Base-by-base conservation (phyloP, 1,139 yeast species). In the Sugiyamaella paludigena region DNA sequence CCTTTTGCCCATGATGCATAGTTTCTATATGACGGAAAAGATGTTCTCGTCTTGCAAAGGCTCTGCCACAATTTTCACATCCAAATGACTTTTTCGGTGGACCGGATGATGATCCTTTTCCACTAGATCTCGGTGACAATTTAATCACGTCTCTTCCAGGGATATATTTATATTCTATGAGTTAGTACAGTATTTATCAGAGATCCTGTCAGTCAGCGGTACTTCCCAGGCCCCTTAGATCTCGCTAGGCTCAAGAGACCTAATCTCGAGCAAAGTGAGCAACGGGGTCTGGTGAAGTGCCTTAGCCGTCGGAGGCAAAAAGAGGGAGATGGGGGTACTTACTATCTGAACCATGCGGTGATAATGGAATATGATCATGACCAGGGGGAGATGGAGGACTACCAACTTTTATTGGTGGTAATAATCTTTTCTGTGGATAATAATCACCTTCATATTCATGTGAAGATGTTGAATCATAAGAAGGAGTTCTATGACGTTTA, bases 1-100 rank as follows among this genome's bases (percentile, higher is more conserved):
- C 58, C 50, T 60, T 60, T 29, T 58, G 63, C 35, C 59, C 60
- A 45, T 58, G 58, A 46, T 60, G 64, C 52, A 59, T 60, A 1
- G 64, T 59, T 39, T 59, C 63, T n/a, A 60, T 51, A 40, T 60
- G 64, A 5, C 64, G 47, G 43, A 48, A 58, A 38, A 59, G 49
- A 39, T 60, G 64, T 48, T 60, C 64, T 33, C 64, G 47, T 10
- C 64, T 41, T 7, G 62, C 58, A 50, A 60, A 60, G 26, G 61
- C 56, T 24, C 64, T 49, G 1, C 63, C 64, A 34, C 64, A 60
- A 24, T 51, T 49, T 2, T 50, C 50, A 41, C 64, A 60, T 24
- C 56, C 55, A 43, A 57, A 60, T n/a, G 62, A 58, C 48, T 59
- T 58, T 43, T 57, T 58, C 7, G 48, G 37, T 11, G 54, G 41